Base-by-base conservation (phyloP, 352 stramenopile genomes). In the Phytophthora palmivora region DNA sequence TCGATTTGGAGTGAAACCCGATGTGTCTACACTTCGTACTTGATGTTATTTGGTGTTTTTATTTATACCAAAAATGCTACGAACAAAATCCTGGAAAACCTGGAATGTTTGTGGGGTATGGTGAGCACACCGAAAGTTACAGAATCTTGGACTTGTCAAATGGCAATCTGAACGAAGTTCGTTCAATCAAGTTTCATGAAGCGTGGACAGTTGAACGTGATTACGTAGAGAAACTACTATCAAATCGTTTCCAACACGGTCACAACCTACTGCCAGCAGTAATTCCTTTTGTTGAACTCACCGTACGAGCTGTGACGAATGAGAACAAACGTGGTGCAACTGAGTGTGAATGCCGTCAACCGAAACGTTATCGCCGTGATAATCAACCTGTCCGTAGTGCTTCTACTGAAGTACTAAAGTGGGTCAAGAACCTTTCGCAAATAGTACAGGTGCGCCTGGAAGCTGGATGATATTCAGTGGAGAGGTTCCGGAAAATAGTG, bases 21-120 rank as follows among this genome's bases (percentile, higher is more conserved):
- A 56, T 8, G 10, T 46, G 1, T 37, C 34, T 6, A 19, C n/a
- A 9, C 24, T 56, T 6, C 37, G 37, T 10, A 43, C 37, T 9
- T 43, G 37, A 21, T 33, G 34, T 5, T 46, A 34, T 16, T 0
- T 56, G 6, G 48, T 37, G 14, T 28, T 46, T 2, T n/a, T 46
- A 2, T 56, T 56, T 36, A 46, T 21, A 15, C 28, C 28, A 3
- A 41, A 52, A 12, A n/a, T 52, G 16, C 11, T 52, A 9, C 14
- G n/a, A 37, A 49, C n/a, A 49, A 37, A 53, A 53, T 22, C 45
- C 45, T 18, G 45, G 30, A 21, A 42, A 41, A n/a, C 28, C 45
- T n/a, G 18, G 45, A 3, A 0, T 53, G 6, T 53, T 53, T 8
- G 12, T 42, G 28, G 45, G 30, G 4, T 43, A 42, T 15, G 30